A percentile compares a stretch with the other conserved stretches of the same genome.
phyloP scores from a whole-genome alignment of 495 filamentous ascomycete species.

The Penicillium macrosclerotiorum region DNA sequence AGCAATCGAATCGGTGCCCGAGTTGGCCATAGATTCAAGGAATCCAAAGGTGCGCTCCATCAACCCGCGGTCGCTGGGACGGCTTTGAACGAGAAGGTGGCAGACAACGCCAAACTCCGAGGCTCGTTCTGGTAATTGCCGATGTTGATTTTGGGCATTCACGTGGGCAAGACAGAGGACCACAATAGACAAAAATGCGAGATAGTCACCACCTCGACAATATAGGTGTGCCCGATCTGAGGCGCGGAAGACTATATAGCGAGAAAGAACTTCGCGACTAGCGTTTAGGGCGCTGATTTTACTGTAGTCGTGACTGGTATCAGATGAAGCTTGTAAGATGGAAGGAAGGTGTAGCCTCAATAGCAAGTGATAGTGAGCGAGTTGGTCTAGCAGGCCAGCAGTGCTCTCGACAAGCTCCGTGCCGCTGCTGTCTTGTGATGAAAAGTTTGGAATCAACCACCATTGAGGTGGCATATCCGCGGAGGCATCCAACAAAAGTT shows the following conservation, averaged over 20 bases:
- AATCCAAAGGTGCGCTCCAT: conserved; percentile 40
- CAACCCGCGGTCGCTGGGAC: conserved; percentile 40
- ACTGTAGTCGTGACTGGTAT: conserved; percentile 22
- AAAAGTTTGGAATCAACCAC: conserved; percentile 29
- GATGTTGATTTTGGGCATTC: conserved; percentile 19
- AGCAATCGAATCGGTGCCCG: conserved; percentile 18
- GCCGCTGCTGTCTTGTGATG: not conserved
- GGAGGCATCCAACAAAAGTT: conserved; percentile 39
- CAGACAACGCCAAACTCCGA: conserved; percentile 8
- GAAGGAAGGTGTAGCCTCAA: conserved; percentile 23
- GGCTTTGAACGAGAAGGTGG: conserved; percentile 37
- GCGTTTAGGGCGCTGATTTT: conserved; percentile 38
- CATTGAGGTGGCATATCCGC: conserved; percentile 35
- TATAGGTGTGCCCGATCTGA: conserved; percentile 25
- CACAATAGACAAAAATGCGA: conserved; percentile 46
- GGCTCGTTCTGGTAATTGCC: not conserved
- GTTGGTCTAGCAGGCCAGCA: conserved; percentile 27
- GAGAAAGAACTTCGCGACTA: conserved; percentile 33
- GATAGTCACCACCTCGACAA: conserved; percentile 52
- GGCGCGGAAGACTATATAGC: conserved; percentile 14
- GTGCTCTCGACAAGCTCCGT: conserved; percentile 6
- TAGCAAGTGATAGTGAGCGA: conserved; percentile 37
- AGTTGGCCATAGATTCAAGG: conserved; percentile 27
- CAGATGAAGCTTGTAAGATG: conserved; percentile 11
- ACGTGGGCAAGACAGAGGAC: conserved; percentile 30